Evolutionary conservation across 768 basidiomycete species (phyloP).

Genomic region (Gloeopeniophorella convolvens): DNA sequence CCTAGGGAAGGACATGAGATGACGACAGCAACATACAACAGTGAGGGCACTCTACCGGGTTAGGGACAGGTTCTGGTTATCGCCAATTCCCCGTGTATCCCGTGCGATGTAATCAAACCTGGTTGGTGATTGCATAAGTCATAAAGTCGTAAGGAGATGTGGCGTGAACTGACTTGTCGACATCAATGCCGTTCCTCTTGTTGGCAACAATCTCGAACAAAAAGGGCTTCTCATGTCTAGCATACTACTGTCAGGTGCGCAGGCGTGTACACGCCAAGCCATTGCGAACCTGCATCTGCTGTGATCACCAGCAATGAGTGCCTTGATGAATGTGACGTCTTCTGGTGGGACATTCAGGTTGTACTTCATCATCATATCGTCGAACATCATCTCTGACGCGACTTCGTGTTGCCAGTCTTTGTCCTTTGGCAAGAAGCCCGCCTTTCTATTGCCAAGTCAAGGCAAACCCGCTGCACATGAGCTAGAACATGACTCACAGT

Average conservation of each 20-base stretch:
- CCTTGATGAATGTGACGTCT: constrained; percentile 63
- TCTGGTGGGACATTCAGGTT: constrained; percentile 40
- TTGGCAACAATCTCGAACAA: constrained; percentile 85
- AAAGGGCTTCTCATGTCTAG: constrained; percentile 51
- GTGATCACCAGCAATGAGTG: constrained; percentile 64
- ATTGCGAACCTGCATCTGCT: constrained; percentile 42
- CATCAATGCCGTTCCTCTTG: constrained; percentile 74
- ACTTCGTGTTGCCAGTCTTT: constrained; percentile 68
- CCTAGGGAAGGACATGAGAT: constrained; percentile 31
- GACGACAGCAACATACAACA: neutral
- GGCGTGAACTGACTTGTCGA: constrained; percentile 59
- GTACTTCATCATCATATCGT: constrained; percentile 55
- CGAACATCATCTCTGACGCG: constrained; percentile 80
- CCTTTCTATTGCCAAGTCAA: neutral
- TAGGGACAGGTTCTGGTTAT: constrained; percentile 45
- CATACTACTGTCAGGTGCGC: neutral
- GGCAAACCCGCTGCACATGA: neutral
- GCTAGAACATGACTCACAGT: constrained; percentile 40
- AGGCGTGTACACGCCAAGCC: neutral
- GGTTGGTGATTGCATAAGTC: neutral
- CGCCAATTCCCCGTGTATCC: constrained; percentile 68
- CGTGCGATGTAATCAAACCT: constrained; percentile 82
- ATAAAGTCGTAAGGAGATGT: neutral
- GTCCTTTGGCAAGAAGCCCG: constrained; percentile 24
- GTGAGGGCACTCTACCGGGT: constrained; percentile 32